phyloP scores from a whole-genome alignment of 192 early-diverging fungal genomes.

The Gonapodya sp. region DNA sequence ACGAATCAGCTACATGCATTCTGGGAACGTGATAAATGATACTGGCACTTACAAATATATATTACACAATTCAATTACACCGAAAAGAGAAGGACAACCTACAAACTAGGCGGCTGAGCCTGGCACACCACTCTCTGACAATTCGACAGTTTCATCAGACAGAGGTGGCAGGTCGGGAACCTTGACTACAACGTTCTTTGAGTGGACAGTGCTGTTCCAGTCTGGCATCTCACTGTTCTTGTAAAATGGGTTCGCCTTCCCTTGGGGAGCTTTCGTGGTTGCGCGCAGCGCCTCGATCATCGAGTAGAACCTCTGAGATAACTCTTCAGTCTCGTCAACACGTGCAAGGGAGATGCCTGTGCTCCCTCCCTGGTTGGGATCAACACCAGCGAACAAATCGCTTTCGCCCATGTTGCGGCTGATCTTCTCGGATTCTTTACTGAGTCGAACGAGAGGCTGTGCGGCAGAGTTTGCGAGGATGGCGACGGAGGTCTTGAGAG shows the following conservation, averaged over 20 bases:
- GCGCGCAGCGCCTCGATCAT: conserved; percentile 20
- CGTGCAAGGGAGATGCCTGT: conserved; percentile 2
- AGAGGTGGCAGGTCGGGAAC: conserved; percentile 22
- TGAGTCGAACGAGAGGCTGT: conserved; percentile 15
- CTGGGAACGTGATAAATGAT: no score
- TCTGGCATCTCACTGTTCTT: conserved; percentile 14
- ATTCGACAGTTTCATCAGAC: conserved; percentile 13
- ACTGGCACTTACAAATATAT: neutral
- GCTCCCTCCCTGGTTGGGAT: neutral
- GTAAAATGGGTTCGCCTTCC: conserved; percentile 18
- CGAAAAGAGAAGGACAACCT: neutral
- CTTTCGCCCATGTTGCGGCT: conserved; percentile 25
- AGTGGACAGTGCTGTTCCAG: conserved; percentile 4
- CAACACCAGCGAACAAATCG: conserved; percentile 22
- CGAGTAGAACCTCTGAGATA: conserved; percentile 19
- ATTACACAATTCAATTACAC: neutral
- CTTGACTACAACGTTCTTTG: conserved; percentile 13
- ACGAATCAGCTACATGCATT: no score
- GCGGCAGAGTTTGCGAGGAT: conserved; percentile 8
- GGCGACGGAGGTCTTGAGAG: conserved; percentile 1
- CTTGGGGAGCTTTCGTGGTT: conserved; percentile 7
- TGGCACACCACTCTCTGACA: neutral
- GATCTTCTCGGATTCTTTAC: conserved; percentile 15
- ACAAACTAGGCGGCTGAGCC: conserved; percentile 1
- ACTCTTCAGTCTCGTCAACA: conserved; percentile 25